Percentiles rank a stretch among this genome's conserved stretches.
Evolutionary conservation across 257 asterid species (phyloP).

Genomic region (Anisodus acutangulus): DNA sequence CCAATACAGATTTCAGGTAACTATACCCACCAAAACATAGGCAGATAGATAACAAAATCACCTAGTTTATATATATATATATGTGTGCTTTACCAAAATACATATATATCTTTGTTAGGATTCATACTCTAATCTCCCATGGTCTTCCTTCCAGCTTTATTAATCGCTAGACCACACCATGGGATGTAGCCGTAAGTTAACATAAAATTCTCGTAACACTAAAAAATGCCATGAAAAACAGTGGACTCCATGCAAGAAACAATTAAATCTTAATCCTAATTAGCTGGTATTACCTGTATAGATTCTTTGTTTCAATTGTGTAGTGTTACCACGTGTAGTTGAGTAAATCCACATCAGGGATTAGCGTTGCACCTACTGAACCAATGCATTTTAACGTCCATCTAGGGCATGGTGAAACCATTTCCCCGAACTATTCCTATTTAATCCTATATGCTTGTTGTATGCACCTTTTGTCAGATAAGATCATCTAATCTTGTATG

Average conservation of each 20-base stretch:
- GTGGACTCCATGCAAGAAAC: conserved; percentile 19
- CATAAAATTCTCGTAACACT: not conserved
- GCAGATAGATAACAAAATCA: not conserved
- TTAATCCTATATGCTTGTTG: not conserved
- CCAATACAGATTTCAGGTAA: not conserved
- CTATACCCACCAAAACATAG: not conserved
- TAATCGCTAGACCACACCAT: not conserved
- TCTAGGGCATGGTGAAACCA: conserved; percentile 5
- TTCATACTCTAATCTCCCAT: conserved; percentile 8
- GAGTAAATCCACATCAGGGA: not conserved
- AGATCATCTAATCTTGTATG: conserved; percentile 5
- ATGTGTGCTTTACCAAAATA: too few species aligned
- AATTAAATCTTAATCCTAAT: conserved; percentile 9
- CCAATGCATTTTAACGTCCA: not conserved
- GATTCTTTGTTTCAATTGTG: not conserved
- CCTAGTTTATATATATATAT: not conserved
- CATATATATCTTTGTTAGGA: not conserved
- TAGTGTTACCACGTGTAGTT: not conserved
- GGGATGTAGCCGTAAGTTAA: not conserved
- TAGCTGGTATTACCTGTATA: not conserved
- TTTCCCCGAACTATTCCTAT: not conserved
- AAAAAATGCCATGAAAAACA: not conserved
- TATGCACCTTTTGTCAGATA: not conserved
- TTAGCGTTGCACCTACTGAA: not conserved
- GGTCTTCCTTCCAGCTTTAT: not conserved